Evolutionary conservation across 1,139 yeast genomes (phyloP).

Genomic region (Saccharomyces hybrid): DNA sequence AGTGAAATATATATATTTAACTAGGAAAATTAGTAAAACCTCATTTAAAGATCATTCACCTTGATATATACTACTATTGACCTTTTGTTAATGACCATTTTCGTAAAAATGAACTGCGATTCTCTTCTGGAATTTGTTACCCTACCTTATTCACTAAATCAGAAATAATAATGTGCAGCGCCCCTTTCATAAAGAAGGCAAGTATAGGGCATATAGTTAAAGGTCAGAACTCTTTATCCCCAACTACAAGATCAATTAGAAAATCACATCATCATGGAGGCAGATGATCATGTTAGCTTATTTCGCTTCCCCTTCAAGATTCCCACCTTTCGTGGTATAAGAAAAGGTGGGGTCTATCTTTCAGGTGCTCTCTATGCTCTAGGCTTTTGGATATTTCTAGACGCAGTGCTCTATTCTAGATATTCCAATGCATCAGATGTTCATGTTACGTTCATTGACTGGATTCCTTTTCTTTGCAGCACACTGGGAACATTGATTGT

Average conservation of each 20-base stretch:
- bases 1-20: neutral
- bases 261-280: slow-evolving; percentile 12
- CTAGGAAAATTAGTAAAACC: too few relatives aligned
- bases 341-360: slow-evolving; percentile 53
- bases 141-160: neutral
- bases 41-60: too few relatives aligned
- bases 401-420: slow-evolving; percentile 78
- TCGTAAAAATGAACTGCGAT: too few relatives aligned
- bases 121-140: neutral
- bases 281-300: slow-evolving; percentile 26
- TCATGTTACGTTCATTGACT: slow-evolving; percentile 85
- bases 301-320: slow-evolving; percentile 51
- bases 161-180: neutral
- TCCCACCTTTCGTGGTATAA: slow-evolving; percentile 62
- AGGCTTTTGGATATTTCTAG: slow-evolving; percentile 86
- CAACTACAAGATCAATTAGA: neutral
- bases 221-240: neutral
- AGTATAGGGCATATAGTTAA: neutral
- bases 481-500: slow-evolving; percentile 87
- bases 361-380: slow-evolving; percentile 49
- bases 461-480: slow-evolving; percentile 90
- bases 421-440: slow-evolving; percentile 78
- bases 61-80: too few relatives aligned
- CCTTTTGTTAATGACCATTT: too few relatives aligned
- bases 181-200: neutral